A percentile compares a stretch with the other conserved stretches of the same genome.
Evolutionary conservation across 805 yeast species (phyloP).

Genomic region (Zygosaccharomyces bisporus): DNA sequence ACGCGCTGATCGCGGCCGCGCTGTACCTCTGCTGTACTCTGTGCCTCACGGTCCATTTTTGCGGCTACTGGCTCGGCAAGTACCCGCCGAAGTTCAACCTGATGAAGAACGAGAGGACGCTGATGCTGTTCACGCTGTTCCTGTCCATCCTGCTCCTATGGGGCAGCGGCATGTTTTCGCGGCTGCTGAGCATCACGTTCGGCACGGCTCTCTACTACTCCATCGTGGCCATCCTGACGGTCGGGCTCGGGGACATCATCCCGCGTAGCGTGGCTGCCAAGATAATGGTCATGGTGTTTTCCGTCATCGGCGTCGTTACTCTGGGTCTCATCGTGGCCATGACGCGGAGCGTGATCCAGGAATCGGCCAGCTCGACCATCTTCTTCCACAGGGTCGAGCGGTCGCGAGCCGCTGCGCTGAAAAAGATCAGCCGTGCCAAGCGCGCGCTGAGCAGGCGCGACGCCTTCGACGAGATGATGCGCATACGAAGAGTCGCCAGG

Average conservation of each 20-base stretch:
- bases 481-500: conserved; percentile 44
- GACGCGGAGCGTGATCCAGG: conserved; percentile 59
- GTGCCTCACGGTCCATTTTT: conserved; percentile 52
- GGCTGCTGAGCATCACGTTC: conserved; percentile 45
- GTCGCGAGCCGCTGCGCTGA: conserved; percentile 38
- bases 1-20: conserved; percentile 60
- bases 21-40: conserved; percentile 57
- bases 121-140: conserved; percentile 67
- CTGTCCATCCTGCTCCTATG: conserved; percentile 66
- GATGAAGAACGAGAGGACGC: conserved; percentile 60
- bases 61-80: conserved; percentile 54
- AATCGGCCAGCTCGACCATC: conserved; percentile 59
- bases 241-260: conserved; percentile 74
- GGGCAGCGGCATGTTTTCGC: conserved; percentile 60
- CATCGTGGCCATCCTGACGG: conserved; percentile 67
- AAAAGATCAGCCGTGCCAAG: conserved; percentile 14
- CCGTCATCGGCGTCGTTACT: conserved; percentile 65
- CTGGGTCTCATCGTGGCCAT: conserved; percentile 72
- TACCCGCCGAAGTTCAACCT: conserved; percentile 72
- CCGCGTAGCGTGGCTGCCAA: conserved; percentile 53
- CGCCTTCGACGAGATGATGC: conserved; percentile 54
- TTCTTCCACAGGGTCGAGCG: conserved; percentile 63
- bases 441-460: conserved; percentile 40
- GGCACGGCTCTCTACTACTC: conserved; percentile 73
- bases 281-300: conserved; percentile 57